Evolutionary conservation across 208 protist genomes (phyloP).

Genomic region (Trypanosoma theileri): DNA sequence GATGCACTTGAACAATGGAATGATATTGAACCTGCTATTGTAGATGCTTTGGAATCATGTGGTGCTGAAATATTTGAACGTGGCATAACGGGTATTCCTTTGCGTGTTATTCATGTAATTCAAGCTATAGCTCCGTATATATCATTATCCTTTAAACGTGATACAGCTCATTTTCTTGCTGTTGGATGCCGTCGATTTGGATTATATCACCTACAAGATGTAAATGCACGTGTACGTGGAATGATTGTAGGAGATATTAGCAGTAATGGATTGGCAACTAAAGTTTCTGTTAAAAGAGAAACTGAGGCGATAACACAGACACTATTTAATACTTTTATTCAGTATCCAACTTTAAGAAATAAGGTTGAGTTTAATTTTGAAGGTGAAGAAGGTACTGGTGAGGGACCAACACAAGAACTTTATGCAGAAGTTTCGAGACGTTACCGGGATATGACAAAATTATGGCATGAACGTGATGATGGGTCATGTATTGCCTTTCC

Average conservation of each 20-base stretch:
- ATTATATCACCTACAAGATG: conserved; percentile 61
- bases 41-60: conserved; percentile 51
- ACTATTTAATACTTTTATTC: conserved; percentile 49
- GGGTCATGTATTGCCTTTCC: conserved; percentile 59
- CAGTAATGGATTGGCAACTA: conserved; percentile 57
- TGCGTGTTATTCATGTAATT: conserved; percentile 33
- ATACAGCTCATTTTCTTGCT: conserved; percentile 61
- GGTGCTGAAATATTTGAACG: conserved; percentile 46
- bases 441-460: conserved; percentile 29
- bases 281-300: conserved; percentile 47
- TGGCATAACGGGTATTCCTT: conserved; percentile 54
- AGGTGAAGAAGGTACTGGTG: conserved; percentile 81
- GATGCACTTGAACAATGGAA: background rate
- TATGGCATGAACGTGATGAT: conserved; percentile 75
- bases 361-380: conserved; percentile 79
- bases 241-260: conserved; percentile 49
- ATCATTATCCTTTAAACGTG: conserved; percentile 52
- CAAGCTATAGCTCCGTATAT: conserved; percentile 33
- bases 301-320: conserved; percentile 28
- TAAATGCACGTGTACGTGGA: conserved; percentile 35
- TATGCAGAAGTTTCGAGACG: conserved; percentile 72
- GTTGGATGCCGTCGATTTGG: conserved; percentile 77
- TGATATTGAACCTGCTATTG: conserved; percentile 45
- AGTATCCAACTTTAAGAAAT: conserved; percentile 45
- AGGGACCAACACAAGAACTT: conserved; percentile 84